Base-by-base conservation (phyloP, 1,139 yeast species). In the Cylindricascospora bacillispora region DNA sequence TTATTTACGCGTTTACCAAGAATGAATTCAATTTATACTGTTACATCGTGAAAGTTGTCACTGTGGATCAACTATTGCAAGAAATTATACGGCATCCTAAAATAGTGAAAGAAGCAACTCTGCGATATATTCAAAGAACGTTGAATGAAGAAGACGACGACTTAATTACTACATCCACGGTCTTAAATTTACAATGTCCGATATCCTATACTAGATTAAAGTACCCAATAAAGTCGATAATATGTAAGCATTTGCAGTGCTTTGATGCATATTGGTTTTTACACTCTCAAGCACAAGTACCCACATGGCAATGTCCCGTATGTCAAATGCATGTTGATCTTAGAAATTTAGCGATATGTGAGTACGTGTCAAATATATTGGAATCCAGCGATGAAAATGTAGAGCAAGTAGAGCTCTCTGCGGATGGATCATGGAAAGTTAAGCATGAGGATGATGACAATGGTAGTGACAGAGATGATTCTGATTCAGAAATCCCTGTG, bases 271-370 rank as follows among this genome's bases (percentile, higher is more conserved):
- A 60, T 16, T 67, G 73, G 30, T 79, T 65, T 44, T 45, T 79
- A 10, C 64, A 67, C 35, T 60, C 75, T 18, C 89, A 78, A 45
- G 57, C 61, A 28, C 77, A 71, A 43, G 59, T 70, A 1, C 74
- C 85, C 0, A 63, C 72, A 0, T 77, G 83, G 82, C 55, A 54
- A 25, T 79, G 92, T 45, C 86, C 86, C 0, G 61, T 73, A 9
- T 79, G 92, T 45, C 65, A 62, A 32, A 43, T 41, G 14, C 52
- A 49, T 4, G 45, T 74, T 2, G 49, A 57, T 4, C 47, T 73
- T 1, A 58, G 63, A n/a, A 73, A 71, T 37, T 50, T 79, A 34
- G 69, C 75, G 0, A 52, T 76, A 1, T 73, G 75, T 36, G 82
- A 76, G 37, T 78, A 68, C 46, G 66, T 75, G 24, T 43, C 53